phyloP scores from a whole-genome alignment of 2,329 filamentous ascomycete genomes.

The Cryphonectria parasitica region DNA sequence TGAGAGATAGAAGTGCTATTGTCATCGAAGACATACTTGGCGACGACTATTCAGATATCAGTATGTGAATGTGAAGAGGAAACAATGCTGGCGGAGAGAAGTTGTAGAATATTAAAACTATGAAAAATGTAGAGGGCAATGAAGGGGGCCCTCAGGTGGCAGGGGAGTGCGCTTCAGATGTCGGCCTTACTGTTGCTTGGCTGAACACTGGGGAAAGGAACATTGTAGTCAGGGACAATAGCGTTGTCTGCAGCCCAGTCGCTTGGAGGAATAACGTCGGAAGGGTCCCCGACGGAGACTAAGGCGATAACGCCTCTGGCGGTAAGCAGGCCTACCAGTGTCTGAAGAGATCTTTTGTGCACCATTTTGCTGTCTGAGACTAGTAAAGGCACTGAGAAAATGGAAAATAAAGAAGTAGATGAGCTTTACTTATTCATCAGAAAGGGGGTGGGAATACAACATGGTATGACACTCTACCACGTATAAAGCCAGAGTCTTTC shows the following conservation, averaged over 20 bases:
- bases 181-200: neutral
- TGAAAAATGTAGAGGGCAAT: no score
- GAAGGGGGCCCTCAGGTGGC: no score
- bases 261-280: conserved; percentile 28
- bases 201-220: conserved; percentile 1
- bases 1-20: neutral
- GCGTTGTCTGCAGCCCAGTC: conserved; percentile 33
- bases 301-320: conserved; percentile 38
- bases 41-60: neutral
- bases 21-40: neutral
- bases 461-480: neutral
- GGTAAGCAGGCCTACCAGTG: neutral
- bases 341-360: neutral
- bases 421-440: neutral
- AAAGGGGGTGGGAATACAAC: neutral
- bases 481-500: neutral
- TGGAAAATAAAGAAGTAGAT: neutral
- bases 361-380: neutral
- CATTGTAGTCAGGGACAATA: conserved; percentile 30
- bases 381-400: neutral
- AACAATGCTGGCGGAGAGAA: neutral
- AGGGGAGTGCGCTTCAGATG: neutral
- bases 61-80: neutral
- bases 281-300: conserved; percentile 27
- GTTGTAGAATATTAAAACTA: neutral